Evolutionary conservation across 768 basidiomycete genomes (phyloP).

Genomic region (Termitomyces sp.): DNA sequence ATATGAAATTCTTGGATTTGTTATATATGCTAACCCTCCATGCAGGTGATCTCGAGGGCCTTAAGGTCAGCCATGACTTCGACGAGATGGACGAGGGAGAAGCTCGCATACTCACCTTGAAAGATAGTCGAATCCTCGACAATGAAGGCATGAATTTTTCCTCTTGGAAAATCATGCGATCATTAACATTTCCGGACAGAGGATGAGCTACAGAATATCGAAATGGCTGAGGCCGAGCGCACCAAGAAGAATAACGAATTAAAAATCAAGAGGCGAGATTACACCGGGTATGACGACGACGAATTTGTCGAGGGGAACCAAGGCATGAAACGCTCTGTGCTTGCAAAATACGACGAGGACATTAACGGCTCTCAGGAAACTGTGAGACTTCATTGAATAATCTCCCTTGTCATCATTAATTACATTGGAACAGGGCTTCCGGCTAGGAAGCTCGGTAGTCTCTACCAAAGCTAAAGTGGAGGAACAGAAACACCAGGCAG

Average conservation of each 20-base stretch:
- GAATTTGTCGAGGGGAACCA: constrained; percentile 76
- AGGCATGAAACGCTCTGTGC: constrained; percentile 77
- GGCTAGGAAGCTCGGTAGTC: constrained; percentile 63
- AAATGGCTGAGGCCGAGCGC: constrained; percentile 87
- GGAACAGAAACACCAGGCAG: constrained; percentile 47
- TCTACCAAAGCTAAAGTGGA: constrained; percentile 37
- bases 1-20: not conserved
- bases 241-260: constrained; percentile 75
- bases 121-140: constrained; percentile 93
- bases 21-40: not conserved
- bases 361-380: constrained; percentile 71
- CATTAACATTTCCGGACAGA: constrained; percentile 44
- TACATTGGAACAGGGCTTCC: constrained; percentile 63
- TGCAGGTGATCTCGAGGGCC: constrained; percentile 77
- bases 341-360: constrained; percentile 94
- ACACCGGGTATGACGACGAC: constrained; percentile 95
- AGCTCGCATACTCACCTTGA: constrained; percentile 92
- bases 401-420: not conserved
- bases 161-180: not conserved
- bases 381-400: constrained; percentile 36
- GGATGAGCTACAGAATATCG: constrained; percentile 96
- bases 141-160: constrained; percentile 68
- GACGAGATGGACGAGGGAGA: constrained; percentile 91
- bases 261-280: constrained; percentile 86
- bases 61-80: constrained; percentile 96